Evolutionary conservation across 2,329 filamentous ascomycete species (phyloP).

Genomic region (Apiospora malaysiana): DNA sequence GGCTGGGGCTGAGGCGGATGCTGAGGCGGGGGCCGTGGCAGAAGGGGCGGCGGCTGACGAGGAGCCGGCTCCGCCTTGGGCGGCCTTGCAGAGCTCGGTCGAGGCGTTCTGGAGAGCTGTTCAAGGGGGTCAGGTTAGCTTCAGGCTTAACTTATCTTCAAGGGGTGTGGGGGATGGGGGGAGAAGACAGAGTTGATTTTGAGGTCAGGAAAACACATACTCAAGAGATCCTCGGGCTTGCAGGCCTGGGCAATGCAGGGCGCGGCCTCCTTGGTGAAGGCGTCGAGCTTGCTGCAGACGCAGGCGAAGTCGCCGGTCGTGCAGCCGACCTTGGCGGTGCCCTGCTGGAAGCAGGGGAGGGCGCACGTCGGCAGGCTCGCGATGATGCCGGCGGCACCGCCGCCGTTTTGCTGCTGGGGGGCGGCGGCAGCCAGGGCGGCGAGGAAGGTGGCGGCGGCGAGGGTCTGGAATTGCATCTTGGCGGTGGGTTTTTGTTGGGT

Average conservation of each 20-base stretch:
- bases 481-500: not conserved
- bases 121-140: constrained; percentile 9
- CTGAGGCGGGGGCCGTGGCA: not conserved
- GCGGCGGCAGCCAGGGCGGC: constrained; percentile 28
- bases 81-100: constrained; percentile 28
- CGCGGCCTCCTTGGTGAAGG: constrained; percentile 39
- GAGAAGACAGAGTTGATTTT: no score
- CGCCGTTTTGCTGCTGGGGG: not conserved
- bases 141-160: no score
- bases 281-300: constrained; percentile 41
- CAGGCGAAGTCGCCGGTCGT: constrained; percentile 39
- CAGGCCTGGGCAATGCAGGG: constrained; percentile 45
- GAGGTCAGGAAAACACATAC: constrained; percentile 36
- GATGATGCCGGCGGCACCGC: constrained; percentile 27
- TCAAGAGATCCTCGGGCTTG: constrained; percentile 38
- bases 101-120: constrained; percentile 28
- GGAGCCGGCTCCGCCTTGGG: constrained; percentile 21
- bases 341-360: constrained; percentile 40
- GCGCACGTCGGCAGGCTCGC: constrained; percentile 43
- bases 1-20: not conserved
- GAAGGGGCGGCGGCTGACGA: constrained; percentile 23
- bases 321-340: constrained; percentile 38
- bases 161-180: no score
- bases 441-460: constrained; percentile 29
- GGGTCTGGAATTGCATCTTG: constrained; percentile 31